phyloP scores from a whole-genome alignment of 148 eudicot genomes.

The Selenicereus undatus region DNA sequence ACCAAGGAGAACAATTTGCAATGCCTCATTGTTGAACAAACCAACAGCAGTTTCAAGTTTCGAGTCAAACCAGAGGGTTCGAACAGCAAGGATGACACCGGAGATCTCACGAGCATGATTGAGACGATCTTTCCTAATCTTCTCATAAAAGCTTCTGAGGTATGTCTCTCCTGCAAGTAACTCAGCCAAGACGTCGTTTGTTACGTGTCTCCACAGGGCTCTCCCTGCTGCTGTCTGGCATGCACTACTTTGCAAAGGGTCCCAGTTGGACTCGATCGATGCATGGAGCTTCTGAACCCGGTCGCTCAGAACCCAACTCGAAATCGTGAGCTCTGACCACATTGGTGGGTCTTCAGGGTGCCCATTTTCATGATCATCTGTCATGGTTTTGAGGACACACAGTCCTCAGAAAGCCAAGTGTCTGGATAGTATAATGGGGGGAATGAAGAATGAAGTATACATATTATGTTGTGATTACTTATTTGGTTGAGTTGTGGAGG shows the following conservation, averaged over 20 bases:
- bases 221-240: conserved; percentile 95
- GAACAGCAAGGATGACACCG: conserved; percentile 87
- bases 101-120: conserved; percentile 73
- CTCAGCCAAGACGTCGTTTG: conserved; percentile 74
- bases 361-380: conserved; percentile 35
- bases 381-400: conserved; percentile 31
- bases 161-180: conserved; percentile 76
- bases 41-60: conserved; percentile 69
- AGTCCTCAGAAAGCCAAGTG: neutral
- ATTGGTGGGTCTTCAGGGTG: conserved; percentile 25
- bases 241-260: conserved; percentile 53
- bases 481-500: neutral
- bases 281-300: conserved; percentile 48
- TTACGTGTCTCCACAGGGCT: conserved; percentile 87
- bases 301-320: conserved; percentile 40
- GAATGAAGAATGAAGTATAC: conserved; percentile 22
- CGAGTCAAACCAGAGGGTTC: conserved; percentile 88
- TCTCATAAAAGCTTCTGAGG: conserved; percentile 63
- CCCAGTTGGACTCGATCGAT: conserved; percentile 64
- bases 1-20: conserved; percentile 84
- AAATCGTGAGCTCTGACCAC: conserved; percentile 64
- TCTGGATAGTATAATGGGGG: conserved; percentile 20
- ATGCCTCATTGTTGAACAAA: conserved; percentile 45
- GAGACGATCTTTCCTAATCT: conserved; percentile 64
- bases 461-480: conserved; percentile 11